phyloP scores from a whole-genome alignment of 2,329 filamentous ascomycete genomes.

The Penicillium hordei region DNA sequence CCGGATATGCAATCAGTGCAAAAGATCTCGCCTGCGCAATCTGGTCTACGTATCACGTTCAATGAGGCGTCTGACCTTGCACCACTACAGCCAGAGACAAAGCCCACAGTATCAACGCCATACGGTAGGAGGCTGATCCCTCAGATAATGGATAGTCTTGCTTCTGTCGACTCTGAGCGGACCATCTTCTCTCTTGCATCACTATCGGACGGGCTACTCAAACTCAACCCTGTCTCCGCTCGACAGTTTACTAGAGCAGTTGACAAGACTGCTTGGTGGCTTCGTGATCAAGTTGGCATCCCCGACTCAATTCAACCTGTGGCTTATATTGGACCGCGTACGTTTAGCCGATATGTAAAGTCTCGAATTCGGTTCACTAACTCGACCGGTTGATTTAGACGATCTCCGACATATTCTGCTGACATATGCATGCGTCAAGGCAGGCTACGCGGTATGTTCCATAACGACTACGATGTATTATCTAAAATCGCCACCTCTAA shows the following conservation, averaged over 20 bases:
- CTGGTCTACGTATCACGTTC: neutral
- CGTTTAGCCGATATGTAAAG: neutral
- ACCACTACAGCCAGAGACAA: neutral
- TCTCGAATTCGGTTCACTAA: neutral
- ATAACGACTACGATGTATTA: neutral
- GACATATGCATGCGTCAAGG: neutral
- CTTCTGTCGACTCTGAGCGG: neutral
- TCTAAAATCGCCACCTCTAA: neutral
- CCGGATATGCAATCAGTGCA: neutral
- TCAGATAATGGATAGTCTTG: neutral
- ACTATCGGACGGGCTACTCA: neutral
- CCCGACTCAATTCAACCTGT: neutral
- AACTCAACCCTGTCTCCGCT: neutral
- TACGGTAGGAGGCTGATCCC: neutral
- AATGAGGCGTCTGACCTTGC: neutral
- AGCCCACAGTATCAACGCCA: neutral
- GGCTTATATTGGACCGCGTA: neutral
- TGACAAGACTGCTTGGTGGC: neutral
- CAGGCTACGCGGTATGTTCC: neutral
- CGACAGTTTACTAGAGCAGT: neutral
- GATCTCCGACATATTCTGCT: neutral
- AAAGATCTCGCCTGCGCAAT: neutral
- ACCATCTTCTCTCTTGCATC: neutral
- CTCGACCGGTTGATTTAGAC: neutral
- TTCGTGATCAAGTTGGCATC: neutral